Percentiles rank a stretch among this genome's conserved stretches.
phyloP scores from a whole-genome alignment of 805 yeast genomes.

The Helenozyma baotianmanensis region DNA sequence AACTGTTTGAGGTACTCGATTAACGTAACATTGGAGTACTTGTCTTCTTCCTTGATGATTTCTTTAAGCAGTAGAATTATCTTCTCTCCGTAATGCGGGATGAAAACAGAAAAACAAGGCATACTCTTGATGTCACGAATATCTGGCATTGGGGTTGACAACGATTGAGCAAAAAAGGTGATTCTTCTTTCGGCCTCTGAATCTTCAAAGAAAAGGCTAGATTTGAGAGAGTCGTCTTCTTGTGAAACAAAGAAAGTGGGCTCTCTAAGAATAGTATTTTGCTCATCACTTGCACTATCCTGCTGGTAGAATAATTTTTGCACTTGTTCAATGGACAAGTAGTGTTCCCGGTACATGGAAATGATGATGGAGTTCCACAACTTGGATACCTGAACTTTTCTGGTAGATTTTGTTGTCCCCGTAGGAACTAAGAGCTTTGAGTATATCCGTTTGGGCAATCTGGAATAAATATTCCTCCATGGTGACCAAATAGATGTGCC shows the following conservation, averaged over 20 bases:
- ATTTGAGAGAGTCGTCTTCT: constrained; percentile 66
- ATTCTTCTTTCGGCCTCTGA: constrained; percentile 92
- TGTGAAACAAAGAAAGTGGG: constrained; percentile 79
- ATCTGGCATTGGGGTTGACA: constrained; percentile 81
- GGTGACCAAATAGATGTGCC: constrained; percentile 88
- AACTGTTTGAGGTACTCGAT: constrained; percentile 91
- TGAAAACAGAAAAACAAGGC: constrained; percentile 50
- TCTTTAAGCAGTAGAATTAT: constrained; percentile 89
- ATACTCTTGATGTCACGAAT: constrained; percentile 32
- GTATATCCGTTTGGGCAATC: constrained; percentile 71
- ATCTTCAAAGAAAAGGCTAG: constrained; percentile 52
- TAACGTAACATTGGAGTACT: constrained; percentile 88
- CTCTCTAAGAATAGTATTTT: constrained; percentile 50
- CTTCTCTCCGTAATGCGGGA: constrained; percentile 96
- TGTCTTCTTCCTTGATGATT: constrained; percentile 95
- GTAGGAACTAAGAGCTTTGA: constrained; percentile 59
- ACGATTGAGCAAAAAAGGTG: constrained; percentile 95
- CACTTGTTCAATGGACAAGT: constrained; percentile 69
- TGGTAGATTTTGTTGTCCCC: neutral
- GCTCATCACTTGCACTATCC: constrained; percentile 32
- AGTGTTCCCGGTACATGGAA: constrained; percentile 78
- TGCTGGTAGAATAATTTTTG: constrained; percentile 60
- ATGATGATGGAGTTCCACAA: constrained; percentile 83
- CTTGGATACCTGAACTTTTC: constrained; percentile 43
- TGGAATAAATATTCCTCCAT: constrained; percentile 75